Evolutionary conservation across 2,329 filamentous ascomycete genomes (phyloP), one percentile per base, ranked within the genome.

Genomic region (Exophiala phaeomuriformis): DNA sequence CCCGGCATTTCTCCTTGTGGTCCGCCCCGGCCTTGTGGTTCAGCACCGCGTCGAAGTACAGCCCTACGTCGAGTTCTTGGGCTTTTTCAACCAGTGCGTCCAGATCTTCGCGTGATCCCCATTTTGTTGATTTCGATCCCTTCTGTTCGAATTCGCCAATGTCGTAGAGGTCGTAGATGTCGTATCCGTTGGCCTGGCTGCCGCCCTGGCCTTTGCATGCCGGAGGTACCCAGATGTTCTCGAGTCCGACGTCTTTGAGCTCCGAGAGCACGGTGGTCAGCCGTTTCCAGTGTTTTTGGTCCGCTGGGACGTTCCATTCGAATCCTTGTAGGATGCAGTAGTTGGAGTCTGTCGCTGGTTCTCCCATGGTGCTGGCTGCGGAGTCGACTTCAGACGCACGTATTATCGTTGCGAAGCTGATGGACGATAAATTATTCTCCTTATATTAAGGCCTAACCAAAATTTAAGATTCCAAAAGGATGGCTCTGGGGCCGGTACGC

Each of bases 81-180:
- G 60, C 55, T 33, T 55, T 61, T 29, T 58, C 49, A n/a, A 47
- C 46, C 8, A 55, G 45, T n/a, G 42, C 45, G 10, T 53, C 28
- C 40, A 60, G 67, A 52, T 84, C 79, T 51, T 78, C 75, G 62
- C 80, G 79, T 7, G 69, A 69, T 2, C 82, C 82, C 81, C 81
- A 85, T 70, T 84, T 85, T 1, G 82, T 85, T 2, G 68, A 49
- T 9, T 46, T 49, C 1, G 69, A 64, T 35, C 78, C 79, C 63
- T 84, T 84, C 62, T 83, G 79, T 28, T 84, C 78, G 58, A 85
- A 85, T 62, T 85, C 82, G 45, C 82, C 82, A 5, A 82, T 67
- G 54, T 82, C 80, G 59, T 80, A 83, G 19, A 85, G 67, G 63
- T 85, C 82, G 65, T 83, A 85, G 57, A 78, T 72, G 64, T 81